Conservation (phyloP, 2,329 filamentous ascomycete genomes). For the Fusarium stilboides region DNA sequence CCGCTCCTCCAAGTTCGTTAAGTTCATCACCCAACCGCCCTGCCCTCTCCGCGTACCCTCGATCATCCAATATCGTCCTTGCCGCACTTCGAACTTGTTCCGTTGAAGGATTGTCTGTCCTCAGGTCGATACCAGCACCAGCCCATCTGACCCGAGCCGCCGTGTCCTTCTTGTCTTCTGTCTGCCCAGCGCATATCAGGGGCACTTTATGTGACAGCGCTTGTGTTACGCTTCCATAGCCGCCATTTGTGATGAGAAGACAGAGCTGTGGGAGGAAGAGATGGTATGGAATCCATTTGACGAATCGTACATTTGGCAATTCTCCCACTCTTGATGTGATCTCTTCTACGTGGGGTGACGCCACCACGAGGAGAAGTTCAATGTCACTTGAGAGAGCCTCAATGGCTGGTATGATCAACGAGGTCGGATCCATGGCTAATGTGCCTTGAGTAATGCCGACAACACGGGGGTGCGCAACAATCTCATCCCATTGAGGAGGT, state of each 20-base stretch:
- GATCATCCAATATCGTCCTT: conserved; percentile 46
- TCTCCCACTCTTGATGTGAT: conserved; percentile 46
- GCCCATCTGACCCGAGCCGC: conserved; percentile 54
- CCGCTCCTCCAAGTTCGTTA: conserved; percentile 49
- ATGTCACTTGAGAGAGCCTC: conserved; percentile 51
- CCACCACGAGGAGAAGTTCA: conserved; percentile 53
- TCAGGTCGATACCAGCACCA: conserved; percentile 55
- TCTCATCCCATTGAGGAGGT: conserved; percentile 54
- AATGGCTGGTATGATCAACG: conserved; percentile 57
- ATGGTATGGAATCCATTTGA: conserved; percentile 56
- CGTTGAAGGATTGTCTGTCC: conserved; percentile 53
- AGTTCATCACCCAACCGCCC: conserved; percentile 48
- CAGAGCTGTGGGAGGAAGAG: conserved; percentile 54
- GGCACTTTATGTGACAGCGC: conserved; percentile 55
- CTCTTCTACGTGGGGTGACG: conserved; percentile 51
- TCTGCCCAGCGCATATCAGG: conserved; percentile 56
- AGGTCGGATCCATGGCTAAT: conserved; percentile 55
- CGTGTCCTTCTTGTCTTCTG: conserved; percentile 57
- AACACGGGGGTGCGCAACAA: conserved; percentile 48
- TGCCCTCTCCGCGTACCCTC: conserved; percentile 44
- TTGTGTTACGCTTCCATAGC: conserved; percentile 57
- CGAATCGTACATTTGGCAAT: conserved; percentile 50
- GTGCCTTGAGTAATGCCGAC: conserved; percentile 59
- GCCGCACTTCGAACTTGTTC: conserved; percentile 48
- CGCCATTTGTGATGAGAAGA: conserved; percentile 57